Base-by-base conservation (phyloP, 768 basidiomycete species). In the Obba rivulosa region DNA sequence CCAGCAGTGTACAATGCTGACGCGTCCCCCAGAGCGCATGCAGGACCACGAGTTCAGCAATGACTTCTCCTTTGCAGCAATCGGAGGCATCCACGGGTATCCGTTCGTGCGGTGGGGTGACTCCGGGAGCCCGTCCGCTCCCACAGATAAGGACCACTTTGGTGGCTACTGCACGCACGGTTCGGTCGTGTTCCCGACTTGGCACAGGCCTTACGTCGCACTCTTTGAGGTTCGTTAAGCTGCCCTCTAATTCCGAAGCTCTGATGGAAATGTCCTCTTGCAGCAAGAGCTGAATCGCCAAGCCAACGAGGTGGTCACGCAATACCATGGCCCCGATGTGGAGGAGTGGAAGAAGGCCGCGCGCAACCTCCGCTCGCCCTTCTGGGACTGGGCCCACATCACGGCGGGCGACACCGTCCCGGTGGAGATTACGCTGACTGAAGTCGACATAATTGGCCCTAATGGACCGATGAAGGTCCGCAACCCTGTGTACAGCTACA, bases 141-240 rank as follows among this genome's bases (percentile, higher is more conserved):
- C 57, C 13, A 42, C 57, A 14, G 49, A 53, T 0, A 52, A 59
- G 8, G 49, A 51, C 8, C 28, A 31, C 28, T 71, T 65, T 65
- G 62, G 66, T n/a, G 79, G 78, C 3, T 80, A 80, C 54, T 80
- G 78, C 56, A 71, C 69, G n/a, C 80, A 81, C 57, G 74, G 74
- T 14, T 72, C 71, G 1, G 66, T 72, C 8, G 62, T 79, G 9
- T 79, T 79, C 66, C 77, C 77, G 8, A 77, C 74, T 4, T 80
- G 75, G 74, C 78, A 81, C 53, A 62, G 79, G 43, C 75, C 77
- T 2, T 80, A 80, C 51, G 59, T 80, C 21, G 58, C 70, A 28
- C 60, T 79, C 1, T 71, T 70, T 49, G 78, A 81, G 68, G 78
- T 78, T 40, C 9, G 65, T 50, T 25, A 10, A 14, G 13, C 42